Evolutionary conservation across 2,329 filamentous ascomycete species (phyloP).

Genomic region (Ceratocystis ficicola): DNA sequence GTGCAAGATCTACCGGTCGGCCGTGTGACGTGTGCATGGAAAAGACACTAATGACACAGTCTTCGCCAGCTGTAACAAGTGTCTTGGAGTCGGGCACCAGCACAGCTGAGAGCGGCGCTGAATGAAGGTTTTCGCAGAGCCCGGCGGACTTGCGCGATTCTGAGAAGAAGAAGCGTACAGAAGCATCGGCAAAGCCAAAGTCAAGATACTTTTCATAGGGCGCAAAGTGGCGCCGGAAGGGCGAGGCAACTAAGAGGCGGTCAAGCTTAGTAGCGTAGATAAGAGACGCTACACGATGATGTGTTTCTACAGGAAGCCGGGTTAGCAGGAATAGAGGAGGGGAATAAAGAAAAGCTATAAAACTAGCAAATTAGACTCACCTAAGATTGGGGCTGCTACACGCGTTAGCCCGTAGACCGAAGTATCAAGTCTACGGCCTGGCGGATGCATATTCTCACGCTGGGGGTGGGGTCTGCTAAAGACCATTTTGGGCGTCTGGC

Average conservation of each 20-base stretch:
- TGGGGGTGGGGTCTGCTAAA: slow-evolving; percentile 70
- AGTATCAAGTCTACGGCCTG: slow-evolving; percentile 56
- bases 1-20: slow-evolving; percentile 66
- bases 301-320: slow-evolving; percentile 44
- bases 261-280: slow-evolving; percentile 69
- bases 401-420: slow-evolving; percentile 63
- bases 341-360: not conserved
- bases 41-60: slow-evolving; percentile 83
- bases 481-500: slow-evolving; percentile 91
- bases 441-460: slow-evolving; percentile 56
- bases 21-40: slow-evolving; percentile 50
- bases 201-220: slow-evolving; percentile 90
- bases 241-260: slow-evolving; percentile 67
- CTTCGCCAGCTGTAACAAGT: slow-evolving; percentile 79
- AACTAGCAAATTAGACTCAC: slow-evolving; percentile 4
- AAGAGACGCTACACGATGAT: slow-evolving; percentile 69
- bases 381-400: slow-evolving; percentile 57
- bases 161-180: slow-evolving; percentile 77
- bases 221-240: slow-evolving; percentile 76
- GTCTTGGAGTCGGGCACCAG: slow-evolving; percentile 82
- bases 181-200: slow-evolving; percentile 92
- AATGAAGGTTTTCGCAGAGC: slow-evolving; percentile 85
- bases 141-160: slow-evolving; percentile 75
- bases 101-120: slow-evolving; percentile 74
- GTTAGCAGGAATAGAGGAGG: not conserved